Evolutionary conservation across 1,284 basidiomycete genomes (phyloP), one percentile per base, ranked within the genome.

Genomic region (Ustilago loliicola): DNA sequence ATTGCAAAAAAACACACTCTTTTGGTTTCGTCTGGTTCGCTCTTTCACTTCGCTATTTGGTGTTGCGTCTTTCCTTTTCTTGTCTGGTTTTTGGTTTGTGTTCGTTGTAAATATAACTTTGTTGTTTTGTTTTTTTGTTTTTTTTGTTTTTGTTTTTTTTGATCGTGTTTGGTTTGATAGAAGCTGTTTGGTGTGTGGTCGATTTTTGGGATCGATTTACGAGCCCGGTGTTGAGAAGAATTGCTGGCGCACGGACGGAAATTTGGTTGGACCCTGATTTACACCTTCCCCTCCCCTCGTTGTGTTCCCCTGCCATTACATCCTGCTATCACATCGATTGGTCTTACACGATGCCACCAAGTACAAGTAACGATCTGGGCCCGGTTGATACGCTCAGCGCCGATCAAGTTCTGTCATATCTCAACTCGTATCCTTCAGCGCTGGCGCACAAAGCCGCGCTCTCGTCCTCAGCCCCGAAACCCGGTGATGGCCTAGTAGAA

Each of bases 341-440:
- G 27, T 23, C 40, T 0, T 45, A 8, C 27, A 57, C n/a, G 17
- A 57, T 59, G 57, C 45, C 57, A 11, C 57, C 42, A 15, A 34
- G 21, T 10, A 17, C 57, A 32, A 34, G 29, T 4, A 45, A 42
- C 11, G 11, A 7, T 23, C 19, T 61, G 9, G 13, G 29, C 2
- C 50, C 32, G 21, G 5, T 61, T 11, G 48, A 51, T 15, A 9
- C 25, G 10, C 60, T 61, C 10, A 54, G 21, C 15, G 2, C 29
- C 7, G n/a, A 9, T 6, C 66, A 68, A 6, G 47, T 61, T 38
- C 9, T 19, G 4, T 7, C 21, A 6, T 56, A 38, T 17, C 54
- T 56, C 27, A 17, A 40, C n/a, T 13, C n/a, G 15, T 68, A 68
- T 29, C 40, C 66, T 2, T 42, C 54, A 0, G 60, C 66, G 2